Evolutionary conservation across 2,329 filamentous ascomycete genomes (phyloP), one percentile per base, ranked within the genome.

Genomic region (Zasmidium angulare): DNA sequence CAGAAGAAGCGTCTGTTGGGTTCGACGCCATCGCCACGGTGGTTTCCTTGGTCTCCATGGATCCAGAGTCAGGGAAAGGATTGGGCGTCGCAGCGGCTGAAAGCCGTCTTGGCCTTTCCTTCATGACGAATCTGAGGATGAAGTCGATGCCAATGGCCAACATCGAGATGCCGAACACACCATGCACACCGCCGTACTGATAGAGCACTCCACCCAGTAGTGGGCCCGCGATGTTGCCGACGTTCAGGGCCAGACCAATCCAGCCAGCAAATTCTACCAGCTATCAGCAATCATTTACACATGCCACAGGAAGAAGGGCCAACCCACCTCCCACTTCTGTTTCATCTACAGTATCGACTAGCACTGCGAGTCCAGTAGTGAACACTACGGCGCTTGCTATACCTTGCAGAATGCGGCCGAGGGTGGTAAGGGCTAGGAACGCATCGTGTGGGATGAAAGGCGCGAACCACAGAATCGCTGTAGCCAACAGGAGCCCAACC

Each of bases 141-240:
- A 68, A 53, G 21, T 68, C 66, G 3, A 66, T 50, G 9, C 48
- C 57, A 14, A 66, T 22, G n/a, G 66, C 59, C 21, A 36, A 55
- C 26, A 61, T 48, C 31, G 58, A 58, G 50, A 68, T 47, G 19
- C 56, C 58, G 46, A 65, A 67, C 6, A 68, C 66, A n/a, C 63
- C 63, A 48, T 68, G 48, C 31, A 63, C 63, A 9, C 63, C 65
- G 11, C 47, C 89, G 10, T 75, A 73, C 12, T 80, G 79, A 66
- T 89, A 90, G 0, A 90, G 81, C 0, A 88, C 77, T 2, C 89
- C 88, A 1, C 89, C 89, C 1, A 91, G 76, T 11, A 89, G 74
- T 0, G 89, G 89, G 0, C 84, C 84, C 4, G 87, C 70, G 29
- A 91, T 75, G 47, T 86, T 79, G 0, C 83, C 87, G 4, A 86